These are phyloP conservation scores for Coemansia sp. DNA, from an alignment of 192 early-diverging fungal species.

Conservation along the genomic window DNA sequence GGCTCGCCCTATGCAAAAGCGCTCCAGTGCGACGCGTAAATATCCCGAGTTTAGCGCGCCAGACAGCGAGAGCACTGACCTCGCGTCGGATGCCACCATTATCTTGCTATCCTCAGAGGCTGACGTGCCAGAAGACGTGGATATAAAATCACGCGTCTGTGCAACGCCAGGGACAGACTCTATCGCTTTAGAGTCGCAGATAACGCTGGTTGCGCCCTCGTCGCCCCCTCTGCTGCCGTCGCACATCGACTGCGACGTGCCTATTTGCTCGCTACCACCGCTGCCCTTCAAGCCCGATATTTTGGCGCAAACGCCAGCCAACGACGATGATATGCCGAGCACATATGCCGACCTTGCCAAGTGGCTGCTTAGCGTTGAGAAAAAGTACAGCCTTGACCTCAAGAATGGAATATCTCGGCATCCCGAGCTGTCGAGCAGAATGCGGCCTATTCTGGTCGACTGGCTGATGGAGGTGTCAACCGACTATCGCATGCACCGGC, in stretches of 20 bases:
- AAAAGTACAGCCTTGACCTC: constrained; percentile 24
- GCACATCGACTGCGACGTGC: constrained; percentile 17
- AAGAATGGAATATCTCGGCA: constrained; percentile 40
- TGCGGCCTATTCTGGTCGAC: constrained; percentile 60
- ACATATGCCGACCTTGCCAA: constrained; percentile 27
- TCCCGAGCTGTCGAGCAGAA: constrained; percentile 46
- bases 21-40: constrained; percentile 1
- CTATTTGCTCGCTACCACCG: constrained; percentile 10
- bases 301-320: neutral
- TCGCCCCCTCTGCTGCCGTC: constrained; percentile 20
- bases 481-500: constrained; percentile 54
- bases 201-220: constrained; percentile 44
- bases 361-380: constrained; percentile 34
- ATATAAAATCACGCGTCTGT: neutral
- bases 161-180: neutral
- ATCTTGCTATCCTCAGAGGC: constrained; percentile 36
- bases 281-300: constrained; percentile 11
- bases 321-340: constrained; percentile 10
- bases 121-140: constrained; percentile 5
- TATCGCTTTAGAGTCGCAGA: constrained; percentile 39
- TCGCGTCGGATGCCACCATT: constrained; percentile 47
- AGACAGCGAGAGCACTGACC: constrained; percentile 20
- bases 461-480: constrained; percentile 59
- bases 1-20: constrained; percentile 2
- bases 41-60: constrained; percentile 4